Evolutionary conservation across 805 yeast genomes (phyloP), one percentile per base, ranked within the genome.

Genomic region (Kodamaea leandrae): DNA sequence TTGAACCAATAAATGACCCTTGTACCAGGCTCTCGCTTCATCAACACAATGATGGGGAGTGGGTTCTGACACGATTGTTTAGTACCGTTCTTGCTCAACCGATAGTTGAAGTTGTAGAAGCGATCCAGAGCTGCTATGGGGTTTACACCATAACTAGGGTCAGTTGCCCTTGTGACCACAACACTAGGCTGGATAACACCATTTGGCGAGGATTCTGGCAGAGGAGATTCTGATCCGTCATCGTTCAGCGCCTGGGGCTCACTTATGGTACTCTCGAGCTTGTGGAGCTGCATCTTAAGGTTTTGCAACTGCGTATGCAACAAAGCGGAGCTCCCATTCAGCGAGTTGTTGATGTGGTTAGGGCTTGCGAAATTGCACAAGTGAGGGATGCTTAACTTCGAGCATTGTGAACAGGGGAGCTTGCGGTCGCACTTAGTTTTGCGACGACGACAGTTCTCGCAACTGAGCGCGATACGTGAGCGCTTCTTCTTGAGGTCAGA

Each of bases 401-500:
- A 27, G 19, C 46, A 46, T 12, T 43, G 42, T n/a, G 57, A 50
- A 42, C 69, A 64, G 3, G 72, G 69, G 29, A 55, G 50, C 10
- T 57, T 45, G 15, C 63, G 51, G 41, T 66, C 67, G 45, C 71
- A 66, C 51, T 72, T 74, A 26, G 72, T 72, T 49, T 75, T 75
- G 32, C 74, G 58, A 51, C 60, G 66, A 14, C 76, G 61, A 44
- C 80, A 75, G 28, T 66, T 66, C 18, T 66, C 68, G 48, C 80
- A 75, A 0, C 74, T 72, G 6, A 76, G 48, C 0, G 74, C 64
- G 44, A 68, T 60, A 36, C 78, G 61, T 32, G 69, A 64, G 37
- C 77, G 58, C 46, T 60, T 68, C 27, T 48, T 51, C 49, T 51
- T 37, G 15, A 16, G 32, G n/a, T 30, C 25, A 17, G 14, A 27